Percentiles rank a stretch among this genome's conserved stretches.
Evolutionary conservation across 1,139 yeast species (phyloP).

Genomic region (Kluyveromyces sp.): DNA sequence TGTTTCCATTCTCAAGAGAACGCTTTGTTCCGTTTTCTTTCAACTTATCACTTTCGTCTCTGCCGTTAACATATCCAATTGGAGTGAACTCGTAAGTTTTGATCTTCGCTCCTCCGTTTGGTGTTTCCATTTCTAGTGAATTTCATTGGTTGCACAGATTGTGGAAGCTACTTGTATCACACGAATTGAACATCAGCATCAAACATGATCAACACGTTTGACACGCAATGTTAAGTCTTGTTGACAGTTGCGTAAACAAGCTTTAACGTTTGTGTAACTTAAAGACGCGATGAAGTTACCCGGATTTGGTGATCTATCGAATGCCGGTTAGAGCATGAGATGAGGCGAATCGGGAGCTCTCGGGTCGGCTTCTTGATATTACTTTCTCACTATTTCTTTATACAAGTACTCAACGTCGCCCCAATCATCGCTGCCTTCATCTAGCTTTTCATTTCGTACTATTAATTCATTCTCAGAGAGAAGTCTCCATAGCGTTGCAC

Average conservation of each 20-base stretch:
- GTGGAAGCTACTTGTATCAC: too few species aligned
- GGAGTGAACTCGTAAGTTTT: conserved; percentile 30
- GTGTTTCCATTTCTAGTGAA: conserved; percentile 7
- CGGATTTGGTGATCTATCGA: conserved; percentile 1
- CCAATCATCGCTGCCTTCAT: conserved; percentile 78
- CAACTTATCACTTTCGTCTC: conserved; percentile 11
- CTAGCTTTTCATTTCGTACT: conserved; percentile 34
- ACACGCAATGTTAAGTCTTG: too few species aligned
- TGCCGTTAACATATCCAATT: conserved; percentile 26
- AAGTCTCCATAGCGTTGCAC: conserved; percentile 53
- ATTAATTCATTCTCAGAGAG: conserved; percentile 35
- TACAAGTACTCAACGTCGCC: conserved; percentile 63
- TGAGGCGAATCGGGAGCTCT: too few species aligned
- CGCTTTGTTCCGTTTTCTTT: conserved; percentile 9
- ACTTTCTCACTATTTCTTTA: conserved; percentile 34
- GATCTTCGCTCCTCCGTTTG: conserved; percentile 8
- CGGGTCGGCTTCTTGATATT: too few species aligned
- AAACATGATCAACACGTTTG: too few species aligned
- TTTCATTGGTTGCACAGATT: conserved; percentile 1
- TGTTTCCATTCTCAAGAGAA: conserved; percentile 7
- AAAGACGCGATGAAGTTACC: background rate
- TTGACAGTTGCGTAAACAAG: too few species aligned
- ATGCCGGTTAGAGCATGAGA: too few species aligned
- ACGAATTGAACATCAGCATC: too few species aligned
- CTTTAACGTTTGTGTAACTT: conserved; percentile 1